Conservation (phyloP, 2,329 filamentous ascomycete species). For the Arachnomyces sp. region DNA sequence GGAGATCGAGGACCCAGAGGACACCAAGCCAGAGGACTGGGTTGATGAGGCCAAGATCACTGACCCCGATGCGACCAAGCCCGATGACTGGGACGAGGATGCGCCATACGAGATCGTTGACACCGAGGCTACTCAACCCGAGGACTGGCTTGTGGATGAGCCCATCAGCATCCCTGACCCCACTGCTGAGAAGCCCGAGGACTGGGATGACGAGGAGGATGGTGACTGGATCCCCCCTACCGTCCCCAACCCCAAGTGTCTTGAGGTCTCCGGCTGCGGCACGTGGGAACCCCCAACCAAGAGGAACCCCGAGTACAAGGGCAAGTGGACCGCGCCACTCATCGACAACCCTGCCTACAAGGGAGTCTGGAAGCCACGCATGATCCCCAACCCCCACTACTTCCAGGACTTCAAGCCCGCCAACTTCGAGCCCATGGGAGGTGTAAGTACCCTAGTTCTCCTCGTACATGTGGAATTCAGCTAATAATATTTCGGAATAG, state of each 20-base stretch:
- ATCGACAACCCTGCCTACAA: constrained; percentile 99
- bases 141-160: constrained; percentile 93
- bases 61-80: constrained; percentile 90
- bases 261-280: constrained; percentile 86
- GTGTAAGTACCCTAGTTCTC: constrained; percentile 53
- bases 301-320: constrained; percentile 96
- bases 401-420: constrained; percentile 95
- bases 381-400: constrained; percentile 94
- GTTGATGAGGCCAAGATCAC: constrained; percentile 86
- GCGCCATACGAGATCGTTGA: constrained; percentile 94
- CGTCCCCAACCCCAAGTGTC: constrained; percentile 92
- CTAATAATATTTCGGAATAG: constrained; percentile 35
- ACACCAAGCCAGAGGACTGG: constrained; percentile 92
- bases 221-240: constrained; percentile 91
- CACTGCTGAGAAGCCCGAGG: constrained; percentile 93
- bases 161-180: constrained; percentile 76
- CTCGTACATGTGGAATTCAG: background rate
- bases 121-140: constrained; percentile 80
- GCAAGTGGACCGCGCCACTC: constrained; percentile 88
- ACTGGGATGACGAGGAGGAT: constrained; percentile 99
- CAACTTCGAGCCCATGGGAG: constrained; percentile 97
- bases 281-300: constrained; percentile 86
- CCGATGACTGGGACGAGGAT: constrained; percentile 98
- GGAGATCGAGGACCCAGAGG: constrained; percentile 92
- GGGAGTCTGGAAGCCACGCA: constrained; percentile 85